phyloP scores from a whole-genome alignment of 371 early-diverging fungal genomes.

The Mortierella sp. region DNA sequence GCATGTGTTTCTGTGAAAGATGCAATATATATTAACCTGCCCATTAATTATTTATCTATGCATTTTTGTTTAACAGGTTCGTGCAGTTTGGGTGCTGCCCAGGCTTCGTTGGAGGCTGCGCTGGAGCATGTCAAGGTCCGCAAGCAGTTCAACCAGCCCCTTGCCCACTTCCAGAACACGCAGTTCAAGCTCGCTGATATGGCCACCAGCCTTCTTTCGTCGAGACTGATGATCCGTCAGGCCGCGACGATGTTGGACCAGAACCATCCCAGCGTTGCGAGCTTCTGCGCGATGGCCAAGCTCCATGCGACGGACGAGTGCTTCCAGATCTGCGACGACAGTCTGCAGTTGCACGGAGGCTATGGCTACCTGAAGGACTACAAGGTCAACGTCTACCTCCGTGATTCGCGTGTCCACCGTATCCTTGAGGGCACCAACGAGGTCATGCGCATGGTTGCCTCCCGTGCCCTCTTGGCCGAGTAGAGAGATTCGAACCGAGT shows the following conservation, averaged over 20 bases:
- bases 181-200: slow-evolving; percentile 77
- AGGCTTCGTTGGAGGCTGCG: slow-evolving; percentile 66
- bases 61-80: slow-evolving; percentile 48
- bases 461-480: slow-evolving; percentile 56
- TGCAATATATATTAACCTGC: neutral
- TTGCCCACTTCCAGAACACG: slow-evolving; percentile 63
- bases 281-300: slow-evolving; percentile 67
- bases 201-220: slow-evolving; percentile 64
- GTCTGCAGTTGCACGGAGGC: slow-evolving; percentile 70
- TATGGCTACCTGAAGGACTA: slow-evolving; percentile 76
- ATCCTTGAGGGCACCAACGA: slow-evolving; percentile 76
- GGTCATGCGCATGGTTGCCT: slow-evolving; percentile 70
- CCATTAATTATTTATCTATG: neutral
- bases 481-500: slow-evolving; percentile 4
- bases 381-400: slow-evolving; percentile 71
- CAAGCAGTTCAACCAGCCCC: slow-evolving; percentile 67
- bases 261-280: slow-evolving; percentile 53
- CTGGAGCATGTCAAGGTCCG: slow-evolving; percentile 68
- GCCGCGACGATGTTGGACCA: slow-evolving; percentile 69
- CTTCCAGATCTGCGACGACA: slow-evolving; percentile 63
- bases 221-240: slow-evolving; percentile 69
- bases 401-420: slow-evolving; percentile 73
- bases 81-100: slow-evolving; percentile 75
- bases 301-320: slow-evolving; percentile 69
- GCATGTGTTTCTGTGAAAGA: neutral